A percentile compares a stretch with the other conserved stretches of the same genome.
Conservation (phyloP, 371 early-diverging fungal genomes). For the Sporodiniella umbellata region DNA sequence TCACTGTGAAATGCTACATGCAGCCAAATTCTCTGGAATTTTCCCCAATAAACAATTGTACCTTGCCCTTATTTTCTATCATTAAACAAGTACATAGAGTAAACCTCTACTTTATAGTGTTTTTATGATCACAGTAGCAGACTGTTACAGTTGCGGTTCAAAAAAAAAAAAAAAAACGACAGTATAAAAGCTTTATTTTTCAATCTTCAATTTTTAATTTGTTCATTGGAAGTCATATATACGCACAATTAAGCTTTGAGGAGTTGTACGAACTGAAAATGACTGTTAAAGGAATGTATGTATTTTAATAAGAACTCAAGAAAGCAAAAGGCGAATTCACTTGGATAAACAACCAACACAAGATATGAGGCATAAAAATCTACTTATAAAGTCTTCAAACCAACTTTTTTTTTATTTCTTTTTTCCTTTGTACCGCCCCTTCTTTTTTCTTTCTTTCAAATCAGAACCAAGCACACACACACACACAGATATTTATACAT, state of each 20-base stretch:
- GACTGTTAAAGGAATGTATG: neutral
- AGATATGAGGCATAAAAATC: too few relatives aligned
- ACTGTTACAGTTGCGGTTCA: too few relatives aligned
- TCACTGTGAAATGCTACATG: neutral
- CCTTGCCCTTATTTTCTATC: too few relatives aligned
- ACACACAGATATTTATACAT: too few relatives aligned
- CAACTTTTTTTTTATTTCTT: too few relatives aligned
- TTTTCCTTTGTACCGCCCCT: too few relatives aligned
- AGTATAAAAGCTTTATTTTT: too few relatives aligned
- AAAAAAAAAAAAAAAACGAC: too few relatives aligned
- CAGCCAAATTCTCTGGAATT: conserved; percentile 1
- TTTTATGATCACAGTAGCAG: too few relatives aligned
- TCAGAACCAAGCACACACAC: too few relatives aligned
- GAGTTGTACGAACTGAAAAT: neutral
- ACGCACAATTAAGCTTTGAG: neutral
- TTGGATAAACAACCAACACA: neutral
- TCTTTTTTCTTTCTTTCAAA: neutral
- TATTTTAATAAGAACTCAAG: neutral
- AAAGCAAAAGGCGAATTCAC: neutral
- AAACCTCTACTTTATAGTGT: neutral
- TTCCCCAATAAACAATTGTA: neutral
- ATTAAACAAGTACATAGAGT: too few relatives aligned
- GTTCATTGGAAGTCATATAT: neutral
- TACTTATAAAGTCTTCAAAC: too few relatives aligned
- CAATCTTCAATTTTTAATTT: neutral